Conservation (phyloP, 2,329 filamentous ascomycete genomes). For the Westerdykella aurantiaca region DNA sequence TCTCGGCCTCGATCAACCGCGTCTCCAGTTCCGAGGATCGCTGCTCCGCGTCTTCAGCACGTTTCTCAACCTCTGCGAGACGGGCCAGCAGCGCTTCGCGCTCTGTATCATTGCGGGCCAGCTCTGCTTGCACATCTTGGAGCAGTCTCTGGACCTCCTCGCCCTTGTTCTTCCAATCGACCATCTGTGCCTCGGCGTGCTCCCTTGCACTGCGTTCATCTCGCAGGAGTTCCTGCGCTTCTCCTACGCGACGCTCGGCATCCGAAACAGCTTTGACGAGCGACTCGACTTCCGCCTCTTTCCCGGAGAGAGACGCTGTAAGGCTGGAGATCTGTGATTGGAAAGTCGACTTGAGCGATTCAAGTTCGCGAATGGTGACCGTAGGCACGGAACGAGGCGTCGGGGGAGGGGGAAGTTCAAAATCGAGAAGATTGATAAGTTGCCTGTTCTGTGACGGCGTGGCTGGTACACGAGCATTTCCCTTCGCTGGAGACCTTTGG, state of each 20-base stretch:
- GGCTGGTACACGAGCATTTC: slow-evolving; percentile 18
- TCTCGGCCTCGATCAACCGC: slow-evolving; percentile 48
- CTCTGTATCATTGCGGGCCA: slow-evolving; percentile 71
- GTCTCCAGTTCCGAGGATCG: slow-evolving; percentile 65
- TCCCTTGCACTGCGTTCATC: slow-evolving; percentile 69
- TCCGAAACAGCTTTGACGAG: slow-evolving; percentile 83
- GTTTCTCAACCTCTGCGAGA: slow-evolving; percentile 67
- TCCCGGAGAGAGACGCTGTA: slow-evolving; percentile 83
- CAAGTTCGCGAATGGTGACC: slow-evolving; percentile 85
- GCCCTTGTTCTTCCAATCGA: slow-evolving; percentile 76
- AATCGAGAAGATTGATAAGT: slow-evolving; percentile 56
- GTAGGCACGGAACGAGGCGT: slow-evolving; percentile 88
- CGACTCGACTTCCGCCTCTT: slow-evolving; percentile 83
- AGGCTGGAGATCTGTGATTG: slow-evolving; percentile 92
- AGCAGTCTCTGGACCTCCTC: slow-evolving; percentile 81
- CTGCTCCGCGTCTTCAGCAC: slow-evolving; percentile 67
- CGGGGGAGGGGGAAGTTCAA: slow-evolving; percentile 88
- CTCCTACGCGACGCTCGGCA: slow-evolving; percentile 85
- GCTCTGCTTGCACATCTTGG: slow-evolving; percentile 73
- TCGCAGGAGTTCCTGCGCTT: slow-evolving; percentile 74
- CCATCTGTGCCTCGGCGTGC: slow-evolving; percentile 66
- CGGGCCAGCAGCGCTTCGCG: slow-evolving; percentile 71
- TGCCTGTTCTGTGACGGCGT: slow-evolving; percentile 30
- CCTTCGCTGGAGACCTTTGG: slow-evolving; percentile 30
- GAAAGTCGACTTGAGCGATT: slow-evolving; percentile 84